Percentiles rank a stretch among this genome's conserved stretches.
phyloP scores from a whole-genome alignment of 495 filamentous ascomycete species.

The Neurospora sp. region DNA sequence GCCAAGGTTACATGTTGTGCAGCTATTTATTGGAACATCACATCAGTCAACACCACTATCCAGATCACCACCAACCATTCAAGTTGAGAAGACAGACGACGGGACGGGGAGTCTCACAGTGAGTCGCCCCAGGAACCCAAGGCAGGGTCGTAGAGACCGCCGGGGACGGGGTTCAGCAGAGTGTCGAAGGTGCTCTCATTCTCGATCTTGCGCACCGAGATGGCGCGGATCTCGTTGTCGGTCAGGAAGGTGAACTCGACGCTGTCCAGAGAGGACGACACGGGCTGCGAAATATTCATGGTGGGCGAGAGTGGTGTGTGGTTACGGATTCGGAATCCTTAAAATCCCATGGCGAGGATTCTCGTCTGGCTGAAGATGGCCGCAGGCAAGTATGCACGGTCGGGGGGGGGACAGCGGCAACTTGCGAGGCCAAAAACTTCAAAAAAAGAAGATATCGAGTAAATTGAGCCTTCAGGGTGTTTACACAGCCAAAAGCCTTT shows the following conservation, averaged over 20 bases:
- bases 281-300: slow-evolving; percentile 84
- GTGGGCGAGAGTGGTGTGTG: slow-evolving; percentile 8
- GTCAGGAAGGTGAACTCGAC: slow-evolving; percentile 83
- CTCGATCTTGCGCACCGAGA: slow-evolving; percentile 87
- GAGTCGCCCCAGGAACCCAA: slow-evolving; percentile 83
- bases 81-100: neutral
- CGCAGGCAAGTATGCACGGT: neutral
- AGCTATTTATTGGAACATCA: slow-evolving; percentile 40
- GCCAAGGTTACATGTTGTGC: slow-evolving; percentile 77
- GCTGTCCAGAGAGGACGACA: slow-evolving; percentile 72
- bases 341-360: neutral
- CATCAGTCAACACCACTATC: slow-evolving; percentile 9
- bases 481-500: neutral
- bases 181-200: slow-evolving; percentile 84
- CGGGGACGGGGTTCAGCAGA: slow-evolving; percentile 71
- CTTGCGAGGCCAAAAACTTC: neutral
- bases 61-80: neutral
- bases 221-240: slow-evolving; percentile 67
- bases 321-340: neutral
- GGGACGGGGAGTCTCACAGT: slow-evolving; percentile 45
- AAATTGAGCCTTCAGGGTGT: neutral
- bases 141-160: slow-evolving; percentile 86
- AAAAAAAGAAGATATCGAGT: neutral
- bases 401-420: neutral
- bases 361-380: neutral